A percentile compares a stretch with the other conserved stretches of the same genome.
Evolutionary conservation across 177 flowering plant genomes (phyloP).

Genomic region (Vitis hybrid): DNA sequence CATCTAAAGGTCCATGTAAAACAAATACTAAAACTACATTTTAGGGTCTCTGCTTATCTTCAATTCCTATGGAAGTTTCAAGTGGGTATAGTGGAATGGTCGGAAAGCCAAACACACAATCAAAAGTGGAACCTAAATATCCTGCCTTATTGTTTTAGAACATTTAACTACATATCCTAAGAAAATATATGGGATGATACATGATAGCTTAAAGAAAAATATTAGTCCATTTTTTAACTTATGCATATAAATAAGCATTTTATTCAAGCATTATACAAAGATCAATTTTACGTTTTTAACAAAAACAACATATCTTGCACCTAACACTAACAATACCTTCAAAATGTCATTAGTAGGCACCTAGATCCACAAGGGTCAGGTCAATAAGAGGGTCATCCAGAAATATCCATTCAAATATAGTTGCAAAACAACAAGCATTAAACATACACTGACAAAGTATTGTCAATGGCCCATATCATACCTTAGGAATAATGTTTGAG

Average conservation of each 20-base stretch:
- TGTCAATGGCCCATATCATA: slow-evolving; percentile 42
- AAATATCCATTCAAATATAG: slow-evolving; percentile 57
- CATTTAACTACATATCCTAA: slow-evolving; percentile 80
- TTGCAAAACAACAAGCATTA: slow-evolving; percentile 72
- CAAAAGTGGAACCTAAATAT: slow-evolving; percentile 75
- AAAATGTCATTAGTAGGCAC: slow-evolving; percentile 46
- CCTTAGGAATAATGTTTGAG: slow-evolving; percentile 45
- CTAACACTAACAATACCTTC: slow-evolving; percentile 7
- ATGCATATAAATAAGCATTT: slow-evolving; percentile 66
- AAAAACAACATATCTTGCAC: not conserved
- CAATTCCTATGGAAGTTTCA: slow-evolving; percentile 44
- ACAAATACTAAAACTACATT: slow-evolving; percentile 5
- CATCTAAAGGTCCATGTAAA: not conserved
- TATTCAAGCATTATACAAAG: not conserved
- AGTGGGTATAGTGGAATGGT: slow-evolving; percentile 84
- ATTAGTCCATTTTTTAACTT: slow-evolving; percentile 46
- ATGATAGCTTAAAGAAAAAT: slow-evolving; percentile 75
- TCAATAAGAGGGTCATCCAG: slow-evolving; percentile 62
- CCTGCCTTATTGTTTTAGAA: slow-evolving; percentile 80
- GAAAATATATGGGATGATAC: slow-evolving; percentile 78
- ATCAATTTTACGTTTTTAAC: no score
- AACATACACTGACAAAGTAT: slow-evolving; percentile 77
- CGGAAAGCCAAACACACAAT: slow-evolving; percentile 44
- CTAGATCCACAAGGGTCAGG: slow-evolving; percentile 64
- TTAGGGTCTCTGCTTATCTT: slow-evolving; percentile 64